Base-by-base conservation (phyloP, 495 filamentous ascomycete genomes). In the Neurospora sp. region DNA sequence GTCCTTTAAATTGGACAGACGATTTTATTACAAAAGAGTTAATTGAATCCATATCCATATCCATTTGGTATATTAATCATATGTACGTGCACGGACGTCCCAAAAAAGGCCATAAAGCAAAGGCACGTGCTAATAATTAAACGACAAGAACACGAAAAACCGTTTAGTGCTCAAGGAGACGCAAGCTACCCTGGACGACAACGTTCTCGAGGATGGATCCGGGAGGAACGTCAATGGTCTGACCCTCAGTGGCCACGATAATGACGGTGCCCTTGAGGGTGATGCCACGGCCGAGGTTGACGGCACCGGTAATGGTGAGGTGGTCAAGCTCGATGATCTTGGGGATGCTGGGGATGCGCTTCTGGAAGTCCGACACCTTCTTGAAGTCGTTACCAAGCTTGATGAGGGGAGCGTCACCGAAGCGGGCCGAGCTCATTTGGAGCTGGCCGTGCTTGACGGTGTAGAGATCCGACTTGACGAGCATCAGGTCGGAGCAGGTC, bases 311-410 rank as follows among this genome's bases (percentile, higher is more conserved):
- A 77, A 99, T 94, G 76, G 96, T 99, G 62, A 99, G 88, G 77
- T 99, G 96, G 79, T 99, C 96, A 48, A 99, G 89, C 85, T 99
- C 96, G 75, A 98, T 89, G 79, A 99, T 98, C 85, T 95, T 97
- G 70, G 96, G 96, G 78, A 99, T 99, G 83, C 90, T 93, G 74
- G 91, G 88, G 78, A 99, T 97, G 80, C 93, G 93, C 86, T 97
- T 93, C 89, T 98, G 94, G 91, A 99, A 99, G 85, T 97, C 95
- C 20, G 95, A 98, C 40, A 99, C 96, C 90, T 99, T 99, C 92
- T 99, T 99, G 89, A 98, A 99, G 89, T 99, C 96, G 77, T 87
- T 90, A 77, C 96, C 96, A 42, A 99, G 92, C 91, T 99, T 99
- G 88, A 99, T 98, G 77, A 99, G 89, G 73, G 96, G 96, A n/a